Evolutionary conservation across 495 filamentous ascomycete genomes (phyloP), one percentile per base, ranked within the genome.

Genomic region (Schizothecium vesticola): DNA sequence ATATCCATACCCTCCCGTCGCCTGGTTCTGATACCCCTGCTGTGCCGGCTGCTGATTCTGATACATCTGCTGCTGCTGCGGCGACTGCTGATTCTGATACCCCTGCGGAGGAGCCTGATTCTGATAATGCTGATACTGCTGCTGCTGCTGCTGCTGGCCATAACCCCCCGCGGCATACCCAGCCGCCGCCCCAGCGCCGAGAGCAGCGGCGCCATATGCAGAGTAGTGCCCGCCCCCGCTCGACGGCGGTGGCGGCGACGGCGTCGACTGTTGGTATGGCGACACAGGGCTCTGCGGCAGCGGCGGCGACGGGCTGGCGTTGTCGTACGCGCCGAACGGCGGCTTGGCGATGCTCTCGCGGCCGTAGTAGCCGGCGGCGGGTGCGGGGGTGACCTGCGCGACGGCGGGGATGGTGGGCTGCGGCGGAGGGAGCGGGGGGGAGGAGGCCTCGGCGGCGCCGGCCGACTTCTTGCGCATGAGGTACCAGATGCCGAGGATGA

Each of bases 401-500:
- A 73, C 70, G 66, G 65, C 21, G 62, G 60, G 28, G 67, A 61
- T 22, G 67, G 66, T 21, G 62, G 16, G 62, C 51, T 1, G 59
- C 31, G 4, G 59, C 29, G 1, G 61, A 24, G 22, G 59, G 29
- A 13, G 65, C 51, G 23, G 70, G 3, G 63, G 36, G 26, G 23
- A 12, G 51, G 31, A 43, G 57, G 57, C 24, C 23, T 26, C 23
- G 36, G 64, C 28, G 58, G 65, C 5, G 11, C 51, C 56, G 22
- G 72, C 70, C 51, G 78, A 79, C 55, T 76, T 80, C 60, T 80
- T 70, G 21, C 77, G 80, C 26, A 83, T 21, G 21, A 83, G 69
- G 72, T 81, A 75, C 70, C 77, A 80, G 63, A 80, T 77, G 43
- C 67, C 76, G n/a, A 81, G 56, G 7, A 73, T 79, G 72, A 81